A percentile compares a stretch with the other conserved stretches of the same genome.
These are phyloP conservation scores for Cadophora luteo-olivacea DNA, from an alignment of 2,329 filamentous ascomycete genomes.

Conservation along the genomic window DNA sequence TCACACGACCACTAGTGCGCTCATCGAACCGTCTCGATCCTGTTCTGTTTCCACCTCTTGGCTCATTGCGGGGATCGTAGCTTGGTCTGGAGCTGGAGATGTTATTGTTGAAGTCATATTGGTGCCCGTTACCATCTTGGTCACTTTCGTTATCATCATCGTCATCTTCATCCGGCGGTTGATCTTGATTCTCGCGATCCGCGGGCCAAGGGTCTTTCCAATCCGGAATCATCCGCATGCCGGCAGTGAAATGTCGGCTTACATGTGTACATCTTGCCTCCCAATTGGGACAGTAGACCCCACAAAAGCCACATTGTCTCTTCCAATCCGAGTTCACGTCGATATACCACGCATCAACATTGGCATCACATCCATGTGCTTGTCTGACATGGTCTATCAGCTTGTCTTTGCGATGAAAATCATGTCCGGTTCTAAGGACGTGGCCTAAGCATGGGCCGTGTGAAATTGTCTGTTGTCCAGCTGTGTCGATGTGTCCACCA, in stretches of 20 bases:
- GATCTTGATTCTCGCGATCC: slow-evolving; percentile 1
- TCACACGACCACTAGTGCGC: not conserved
- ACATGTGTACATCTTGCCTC: slow-evolving; percentile 18
- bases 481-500: not conserved
- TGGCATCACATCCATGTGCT: slow-evolving; percentile 6
- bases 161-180: slow-evolving; percentile 7
- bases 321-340: slow-evolving; percentile 12
- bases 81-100: not conserved
- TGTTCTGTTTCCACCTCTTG: not conserved
- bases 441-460: slow-evolving; percentile 10
- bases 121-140: not conserved
- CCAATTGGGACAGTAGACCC: slow-evolving; percentile 9
- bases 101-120: not conserved
- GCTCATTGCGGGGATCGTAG: not conserved
- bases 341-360: slow-evolving; percentile 13
- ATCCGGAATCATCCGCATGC: slow-evolving; percentile 16
- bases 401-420: slow-evolving; percentile 18
- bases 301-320: slow-evolving; percentile 20
- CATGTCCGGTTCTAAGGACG: not conserved
- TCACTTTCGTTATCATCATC: slow-evolving; percentile 12
- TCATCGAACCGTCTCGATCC: not conserved
- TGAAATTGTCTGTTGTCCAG: not conserved
- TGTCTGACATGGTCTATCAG: slow-evolving; percentile 3
- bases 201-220: slow-evolving; percentile 21
- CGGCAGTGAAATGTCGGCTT: slow-evolving; percentile 14